Evolutionary conservation across 352 stramenopile genomes (phyloP), one percentile per base, ranked within the genome.

Genomic region (Phytophthora pistaciae): DNA sequence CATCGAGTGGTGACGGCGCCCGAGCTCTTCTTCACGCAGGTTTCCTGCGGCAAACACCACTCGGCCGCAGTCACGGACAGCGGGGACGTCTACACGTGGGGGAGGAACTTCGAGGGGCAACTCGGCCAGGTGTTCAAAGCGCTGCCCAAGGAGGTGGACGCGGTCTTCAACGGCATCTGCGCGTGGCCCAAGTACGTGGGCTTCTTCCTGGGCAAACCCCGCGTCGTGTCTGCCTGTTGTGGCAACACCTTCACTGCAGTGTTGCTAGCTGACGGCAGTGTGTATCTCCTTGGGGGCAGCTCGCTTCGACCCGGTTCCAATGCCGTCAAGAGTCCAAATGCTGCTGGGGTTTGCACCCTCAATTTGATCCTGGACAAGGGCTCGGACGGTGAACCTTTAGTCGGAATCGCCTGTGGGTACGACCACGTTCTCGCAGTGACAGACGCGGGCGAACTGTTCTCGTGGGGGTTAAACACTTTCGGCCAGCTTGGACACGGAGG

Each of bases 51-150:
- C 18, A 65, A 71, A 27, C 61, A 78, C 27, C 93, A 98, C 60
- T 87, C 80, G 5, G 85, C 82, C 53, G 90, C 90, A 2, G 31
- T 97, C 56, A 96, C 90, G 1, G 65, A 88, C n/a, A 80, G 72
- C 25, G 91, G 92, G 18, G 92, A 97, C 52, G 36, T 97, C 23
- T 98, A 97, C 74, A 93, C 92, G 4, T 98, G 92, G 92, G 93
- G 93, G 2, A 72, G 90, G 16, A 96, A 96, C 64, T 89, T 85
- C 16, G 90, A 97, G 67, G 93, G 91, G 0, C 92, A 98, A 54
- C 82, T 97, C 7, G 93, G 93, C 1, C 86, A 92, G 18, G 68
- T 75, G 9, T 73, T 80, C 7, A 64, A 31, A 10, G 78, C 75
- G 0, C 65, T 90, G 3, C 54, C 75, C 3, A 81, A 70, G 23